Base-by-base conservation (phyloP, 1,284 basidiomycete genomes). In the Apiotrichum gamsii region DNA sequence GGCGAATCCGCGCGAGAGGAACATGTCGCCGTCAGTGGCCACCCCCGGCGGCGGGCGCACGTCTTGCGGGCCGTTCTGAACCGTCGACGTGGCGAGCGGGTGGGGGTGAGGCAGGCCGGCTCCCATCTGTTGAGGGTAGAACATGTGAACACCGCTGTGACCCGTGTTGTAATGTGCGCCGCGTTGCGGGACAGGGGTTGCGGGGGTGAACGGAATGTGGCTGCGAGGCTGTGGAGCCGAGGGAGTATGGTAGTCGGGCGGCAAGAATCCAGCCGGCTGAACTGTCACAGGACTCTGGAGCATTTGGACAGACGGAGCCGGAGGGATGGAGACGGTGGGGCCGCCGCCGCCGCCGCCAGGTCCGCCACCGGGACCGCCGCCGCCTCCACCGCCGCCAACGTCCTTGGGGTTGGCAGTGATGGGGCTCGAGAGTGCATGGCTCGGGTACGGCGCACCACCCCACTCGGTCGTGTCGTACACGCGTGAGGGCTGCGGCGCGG, bases 371-470 rank as follows among this genome's bases (percentile, higher is more conserved):
- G 21, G 38, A 4, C 14, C 38, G 5, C 24, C 19, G 23, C n/a
- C n/a, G n/a, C n/a, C n/a, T n/a, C n/a, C n/a, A n/a, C n/a, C n/a
- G n/a, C n/a, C n/a, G n/a, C n/a, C n/a, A n/a, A n/a, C n/a, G n/a
- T 40, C 45, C 39, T 47, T 47, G 16, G 32, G 24, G 16, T 23
- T 10, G 9, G 31, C 21, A 3, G 39, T 24, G 24, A 40, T 40
- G 8, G 39, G 45, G 39, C 46, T 48, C 36, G 43, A 45, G 21
- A 45, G 46, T 5, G 40, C 18, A 28, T 42, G 46, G 25, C 19
- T 24, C 15, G 38, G 44, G 15, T 35, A 51, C 40, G 34, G 36
- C 16, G 25, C 39, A 6, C 39, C 39, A 20, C 47, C 41, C 41
- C 45, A 43, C 14, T 43, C 38, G 9, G 19, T 30, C 25, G 24